Evolutionary conservation across 1,284 basidiomycete species (phyloP), one percentile per base, ranked within the genome.

Genomic region (Veloboletus limbatus): DNA sequence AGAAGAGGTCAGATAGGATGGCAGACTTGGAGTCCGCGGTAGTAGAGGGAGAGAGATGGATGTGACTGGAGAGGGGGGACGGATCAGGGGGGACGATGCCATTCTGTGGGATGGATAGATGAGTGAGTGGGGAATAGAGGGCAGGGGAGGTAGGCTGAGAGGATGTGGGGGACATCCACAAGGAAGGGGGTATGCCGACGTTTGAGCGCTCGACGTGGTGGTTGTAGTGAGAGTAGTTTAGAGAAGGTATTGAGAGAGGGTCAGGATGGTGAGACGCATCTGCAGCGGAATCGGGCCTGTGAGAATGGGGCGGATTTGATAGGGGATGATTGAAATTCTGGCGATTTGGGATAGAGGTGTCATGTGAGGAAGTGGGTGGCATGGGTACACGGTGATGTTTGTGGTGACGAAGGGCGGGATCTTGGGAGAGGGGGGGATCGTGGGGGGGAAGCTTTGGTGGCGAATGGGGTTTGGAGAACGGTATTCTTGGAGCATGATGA

Each of bases 111-210:
- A 74, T 54, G 59, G 57, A 51, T 44, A 60, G 52, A 35, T 59
- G 64, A 1, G 55, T 42, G 63, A 56, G 67, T 24, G 57, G 68
- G 53, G 57, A 63, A 41, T 63, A 68, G 26, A 58, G 7, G 45
- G 47, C 57, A 0, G 74, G 66, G n/a, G 71, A 70, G 6, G 73
- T 62, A 3, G 75, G 68, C 6, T 76, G 67, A 14, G 77, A 66
- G 41, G 75, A 77, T 10, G 79, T 70, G 32, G 82, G 77, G 10
- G 86, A 88, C 87, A 89, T 90, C 87, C 86, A 90, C 37, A 88
- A 67, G 34, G 85, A 86, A 4, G 87, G 85, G 40, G 82, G 83
- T 34, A 89, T 69, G 47, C 76, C 74, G 40, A 69, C 57, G 56
- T 70, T 70, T 40, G 77, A 72, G 56, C 77, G 81, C 57, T 83